A percentile compares a stretch with the other conserved stretches of the same genome.
These are phyloP conservation scores for Decorospora gaudefroyi DNA, from an alignment of 2,329 filamentous ascomycete genomes.

Conservation along the genomic window DNA sequence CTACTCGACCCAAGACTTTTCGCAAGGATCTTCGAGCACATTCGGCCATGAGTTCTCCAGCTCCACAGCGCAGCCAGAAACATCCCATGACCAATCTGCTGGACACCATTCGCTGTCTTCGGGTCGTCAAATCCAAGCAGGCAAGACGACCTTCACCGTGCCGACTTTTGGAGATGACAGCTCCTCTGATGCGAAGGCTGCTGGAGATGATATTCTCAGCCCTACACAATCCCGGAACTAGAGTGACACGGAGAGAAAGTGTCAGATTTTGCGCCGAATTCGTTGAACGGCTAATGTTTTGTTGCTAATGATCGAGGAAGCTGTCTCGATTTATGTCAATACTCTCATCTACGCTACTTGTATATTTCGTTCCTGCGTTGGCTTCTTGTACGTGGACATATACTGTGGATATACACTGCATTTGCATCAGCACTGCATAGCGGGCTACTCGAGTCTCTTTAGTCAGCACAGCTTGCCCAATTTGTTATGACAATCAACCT, in stretches of 20 bases:
- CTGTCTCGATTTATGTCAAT: neutral
- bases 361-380: neutral
- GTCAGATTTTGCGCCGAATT: neutral
- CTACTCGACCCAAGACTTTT: slow-evolving; percentile 7
- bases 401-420: too few species aligned
- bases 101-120: slow-evolving; percentile 1
- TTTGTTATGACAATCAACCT: too few species aligned
- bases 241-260: neutral
- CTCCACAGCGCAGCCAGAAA: slow-evolving; percentile 4
- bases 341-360: neutral
- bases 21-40: slow-evolving; percentile 7
- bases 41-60: slow-evolving; percentile 7
- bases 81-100: neutral
- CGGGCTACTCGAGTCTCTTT: slow-evolving; percentile 11
- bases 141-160: slow-evolving; percentile 27
- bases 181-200: neutral
- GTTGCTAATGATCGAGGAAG: neutral
- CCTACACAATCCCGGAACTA: slow-evolving; percentile 17
- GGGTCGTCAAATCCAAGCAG: slow-evolving; percentile 15
- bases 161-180: slow-evolving; percentile 23
- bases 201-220: slow-evolving; percentile 12
- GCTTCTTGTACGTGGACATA: too few species aligned
- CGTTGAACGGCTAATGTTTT: neutral
- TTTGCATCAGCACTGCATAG: slow-evolving; percentile 28
- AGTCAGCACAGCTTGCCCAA: too few species aligned